Conservation (phyloP, 169 alveolate genomes). For the Perkinsus marinus region DNA sequence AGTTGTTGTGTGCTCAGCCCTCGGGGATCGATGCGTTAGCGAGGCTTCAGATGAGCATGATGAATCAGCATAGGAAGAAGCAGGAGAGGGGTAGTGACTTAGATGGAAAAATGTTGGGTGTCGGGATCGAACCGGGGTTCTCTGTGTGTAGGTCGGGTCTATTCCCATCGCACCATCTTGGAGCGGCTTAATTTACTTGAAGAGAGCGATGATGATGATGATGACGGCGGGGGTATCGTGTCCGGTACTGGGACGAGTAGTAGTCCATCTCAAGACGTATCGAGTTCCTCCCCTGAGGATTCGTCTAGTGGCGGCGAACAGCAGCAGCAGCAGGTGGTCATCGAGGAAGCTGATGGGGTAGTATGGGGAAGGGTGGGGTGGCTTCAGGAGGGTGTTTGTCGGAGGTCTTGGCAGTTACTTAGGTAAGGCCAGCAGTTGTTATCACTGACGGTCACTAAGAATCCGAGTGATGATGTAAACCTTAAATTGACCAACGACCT, state of each 20-base stretch:
- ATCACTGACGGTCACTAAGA: neutral
- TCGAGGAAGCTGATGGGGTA: neutral
- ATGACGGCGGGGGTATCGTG: neutral
- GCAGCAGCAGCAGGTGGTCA: neutral
- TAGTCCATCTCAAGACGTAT: neutral
- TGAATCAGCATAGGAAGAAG: neutral
- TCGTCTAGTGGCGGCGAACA: neutral
- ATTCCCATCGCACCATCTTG: neutral
- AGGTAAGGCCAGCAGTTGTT: neutral
- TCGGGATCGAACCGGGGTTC: neutral
- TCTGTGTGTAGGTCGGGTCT: neutral
- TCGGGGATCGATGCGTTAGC: neutral
- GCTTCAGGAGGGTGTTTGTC: neutral
- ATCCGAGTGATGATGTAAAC: neutral
- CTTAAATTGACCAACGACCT: neutral
- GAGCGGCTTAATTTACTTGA: neutral
- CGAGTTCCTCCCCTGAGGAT: neutral
- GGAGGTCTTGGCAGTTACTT: neutral
- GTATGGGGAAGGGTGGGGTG: neutral
- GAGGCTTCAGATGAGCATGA: neutral
- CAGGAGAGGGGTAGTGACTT: neutral
- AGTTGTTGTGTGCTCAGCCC: neutral
- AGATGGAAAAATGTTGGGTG: neutral
- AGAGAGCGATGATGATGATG: neutral
- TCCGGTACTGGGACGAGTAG: neutral